Evolutionary conservation across 768 basidiomycete species (phyloP).

Genomic region (Termitomyces sp.): DNA sequence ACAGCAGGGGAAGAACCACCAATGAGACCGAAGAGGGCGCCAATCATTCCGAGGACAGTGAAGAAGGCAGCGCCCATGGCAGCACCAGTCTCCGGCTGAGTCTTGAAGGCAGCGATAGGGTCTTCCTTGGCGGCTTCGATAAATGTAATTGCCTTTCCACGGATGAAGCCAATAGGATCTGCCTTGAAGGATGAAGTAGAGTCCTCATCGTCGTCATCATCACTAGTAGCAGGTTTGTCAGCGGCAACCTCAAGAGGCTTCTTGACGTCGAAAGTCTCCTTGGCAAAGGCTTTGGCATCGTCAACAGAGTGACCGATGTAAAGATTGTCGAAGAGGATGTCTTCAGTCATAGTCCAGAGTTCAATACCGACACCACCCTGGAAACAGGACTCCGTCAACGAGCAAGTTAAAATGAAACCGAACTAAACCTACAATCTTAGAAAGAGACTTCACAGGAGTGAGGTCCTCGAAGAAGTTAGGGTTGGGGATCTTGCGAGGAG

Average conservation of each 20-base stretch:
- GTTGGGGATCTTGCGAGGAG: constrained; percentile 87
- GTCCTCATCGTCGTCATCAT: constrained; percentile 46
- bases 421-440: constrained; percentile 64
- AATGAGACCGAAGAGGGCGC: constrained; percentile 71
- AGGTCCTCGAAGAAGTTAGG: constrained; percentile 87
- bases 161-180: constrained; percentile 77
- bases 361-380: constrained; percentile 95
- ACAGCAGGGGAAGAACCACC: constrained; percentile 68
- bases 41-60: constrained; percentile 83
- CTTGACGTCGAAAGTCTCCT: constrained; percentile 91
- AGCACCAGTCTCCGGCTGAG: constrained; percentile 83
- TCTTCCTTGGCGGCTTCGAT: constrained; percentile 69
- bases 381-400: not conserved
- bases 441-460: constrained; percentile 73
- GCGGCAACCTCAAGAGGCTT: constrained; percentile 68
- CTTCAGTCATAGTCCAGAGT: constrained; percentile 99
- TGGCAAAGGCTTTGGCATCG: constrained; percentile 79
- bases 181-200: constrained; percentile 49
- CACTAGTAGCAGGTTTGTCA: constrained; percentile 44
- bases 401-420: not conserved
- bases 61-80: constrained; percentile 69
- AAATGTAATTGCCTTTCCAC: constrained; percentile 74
- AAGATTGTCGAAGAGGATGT: constrained; percentile 90
- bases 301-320: constrained; percentile 87
- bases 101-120: constrained; percentile 78